These are phyloP conservation scores for Pythium periplocum DNA, from an alignment of 352 stramenopile species.

Conservation along the genomic window DNA sequence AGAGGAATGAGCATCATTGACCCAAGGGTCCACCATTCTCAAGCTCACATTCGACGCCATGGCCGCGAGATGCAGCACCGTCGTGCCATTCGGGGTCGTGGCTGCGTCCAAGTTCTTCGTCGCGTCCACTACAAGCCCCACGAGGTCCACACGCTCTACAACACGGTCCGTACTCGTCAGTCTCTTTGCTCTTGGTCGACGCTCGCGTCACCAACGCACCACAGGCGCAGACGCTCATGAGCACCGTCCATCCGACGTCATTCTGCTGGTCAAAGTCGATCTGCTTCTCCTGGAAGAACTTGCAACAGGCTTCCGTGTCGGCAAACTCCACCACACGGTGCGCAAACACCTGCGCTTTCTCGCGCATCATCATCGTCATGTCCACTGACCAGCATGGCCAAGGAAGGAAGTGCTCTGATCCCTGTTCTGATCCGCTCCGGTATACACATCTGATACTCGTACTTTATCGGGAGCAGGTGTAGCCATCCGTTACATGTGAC, in stretches of 20 bases:
- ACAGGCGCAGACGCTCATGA: constrained; percentile 75
- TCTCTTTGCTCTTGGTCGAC: neutral
- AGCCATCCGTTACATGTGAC: neutral
- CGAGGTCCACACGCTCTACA: constrained; percentile 58
- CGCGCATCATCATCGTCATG: neutral
- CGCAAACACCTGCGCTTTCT: constrained; percentile 58
- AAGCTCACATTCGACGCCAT: constrained; percentile 59
- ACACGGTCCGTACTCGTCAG: neutral
- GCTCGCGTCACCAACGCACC: constrained; percentile 25
- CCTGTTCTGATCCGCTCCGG: neutral
- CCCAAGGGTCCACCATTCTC: neutral
- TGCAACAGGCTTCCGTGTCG: constrained; percentile 38
- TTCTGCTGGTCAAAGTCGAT: constrained; percentile 63
- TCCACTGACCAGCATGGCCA: neutral
- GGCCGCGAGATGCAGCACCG: constrained; percentile 68
- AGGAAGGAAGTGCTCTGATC: neutral
- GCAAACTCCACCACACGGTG: constrained; percentile 78
- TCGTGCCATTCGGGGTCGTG: constrained; percentile 65
- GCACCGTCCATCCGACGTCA: constrained; percentile 60
- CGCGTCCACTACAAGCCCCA: constrained; percentile 43
- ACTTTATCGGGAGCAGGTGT: neutral
- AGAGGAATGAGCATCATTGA: neutral
- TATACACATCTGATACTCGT: neutral
- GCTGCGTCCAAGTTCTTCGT: constrained; percentile 52
- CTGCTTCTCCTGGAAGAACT: constrained; percentile 53